Base-by-base conservation (phyloP, 306 rosid genomes). In the Rubus idaeus region DNA sequence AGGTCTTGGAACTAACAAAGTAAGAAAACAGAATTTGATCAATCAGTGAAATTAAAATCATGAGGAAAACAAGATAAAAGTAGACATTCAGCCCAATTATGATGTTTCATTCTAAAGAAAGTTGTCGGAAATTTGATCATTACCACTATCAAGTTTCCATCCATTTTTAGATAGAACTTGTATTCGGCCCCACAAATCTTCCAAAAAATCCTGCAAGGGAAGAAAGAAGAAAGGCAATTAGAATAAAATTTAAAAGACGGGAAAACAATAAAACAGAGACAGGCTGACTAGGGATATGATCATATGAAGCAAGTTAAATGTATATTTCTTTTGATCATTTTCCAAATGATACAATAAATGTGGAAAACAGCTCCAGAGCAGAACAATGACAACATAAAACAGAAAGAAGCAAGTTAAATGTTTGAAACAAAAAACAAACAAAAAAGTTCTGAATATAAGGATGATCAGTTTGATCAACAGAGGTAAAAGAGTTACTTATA, bases 121-220 rank as follows among this genome's bases (percentile, higher is more conserved):
- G 21, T 46, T 53, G 53, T 20, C 40, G 70, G 64, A 74, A 49
- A 20, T 53, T 47, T 76, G 77, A 83, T 71, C 74, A 68, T 79
- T 90, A 95, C 99, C 99, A 75, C 99, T 95, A 23, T 92, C 99
- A 84, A 95, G 96, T 88, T 92, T 92, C 97, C 97, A 95, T 52
- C 94, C 99, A 70, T 85, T 85, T 79, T 76, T 83, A 70, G 97
- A 85, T 73, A 95, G 83, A 69, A 39, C 83, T 77, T 89, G 93
- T 67, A 95, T 75, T 66, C 90, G 96, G 61, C 84, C 91, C 97
- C 97, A 95, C 40, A 95, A 85, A 85, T 95, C 99, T 84, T 95
- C 99, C 88, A 95, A 82, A 74, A 95, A 95, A 83, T 95, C 97
- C 99, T 95, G 84, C 81, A 83, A 75, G 74, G 66, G 45, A 12